phyloP scores from a whole-genome alignment of 257 asterid species.

The Solanum sejunctum region DNA sequence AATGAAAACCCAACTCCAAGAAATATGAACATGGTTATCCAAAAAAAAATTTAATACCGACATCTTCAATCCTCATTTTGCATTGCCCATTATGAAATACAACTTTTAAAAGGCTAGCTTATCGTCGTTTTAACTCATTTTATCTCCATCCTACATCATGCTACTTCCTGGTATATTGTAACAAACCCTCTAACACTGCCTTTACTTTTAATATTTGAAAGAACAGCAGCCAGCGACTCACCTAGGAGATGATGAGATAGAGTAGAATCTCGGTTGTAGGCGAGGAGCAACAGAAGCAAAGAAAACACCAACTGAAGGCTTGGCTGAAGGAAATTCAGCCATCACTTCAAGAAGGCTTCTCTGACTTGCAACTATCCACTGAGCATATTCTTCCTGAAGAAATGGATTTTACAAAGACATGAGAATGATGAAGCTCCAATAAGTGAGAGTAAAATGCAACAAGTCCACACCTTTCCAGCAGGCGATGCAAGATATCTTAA shows the following conservation, averaged over 20 bases:
- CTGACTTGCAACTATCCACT: conserved; percentile 63
- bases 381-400: conserved; percentile 86
- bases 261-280: conserved; percentile 88
- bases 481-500: conserved; percentile 85
- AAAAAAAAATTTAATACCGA: background rate
- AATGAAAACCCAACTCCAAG: background rate
- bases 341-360: conserved; percentile 91
- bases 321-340: conserved; percentile 87
- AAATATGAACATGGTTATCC: background rate
- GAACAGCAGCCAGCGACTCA: conserved; percentile 11
- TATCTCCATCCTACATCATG: background rate
- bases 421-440: conserved; percentile 2
- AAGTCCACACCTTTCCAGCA: conserved; percentile 73
- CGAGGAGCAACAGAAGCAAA: conserved; percentile 93
- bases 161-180: background rate
- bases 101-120: background rate
- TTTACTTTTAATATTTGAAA: background rate
- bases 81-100: background rate
- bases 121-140: background rate
- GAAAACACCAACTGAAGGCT: conserved; percentile 93
- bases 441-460: background rate
- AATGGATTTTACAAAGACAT: background rate
- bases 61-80: background rate
- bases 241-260: conserved; percentile 96
- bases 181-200: background rate